phyloP scores from a whole-genome alignment of 2,329 filamentous ascomycete genomes.

The Hirsutella minnesotensis region DNA sequence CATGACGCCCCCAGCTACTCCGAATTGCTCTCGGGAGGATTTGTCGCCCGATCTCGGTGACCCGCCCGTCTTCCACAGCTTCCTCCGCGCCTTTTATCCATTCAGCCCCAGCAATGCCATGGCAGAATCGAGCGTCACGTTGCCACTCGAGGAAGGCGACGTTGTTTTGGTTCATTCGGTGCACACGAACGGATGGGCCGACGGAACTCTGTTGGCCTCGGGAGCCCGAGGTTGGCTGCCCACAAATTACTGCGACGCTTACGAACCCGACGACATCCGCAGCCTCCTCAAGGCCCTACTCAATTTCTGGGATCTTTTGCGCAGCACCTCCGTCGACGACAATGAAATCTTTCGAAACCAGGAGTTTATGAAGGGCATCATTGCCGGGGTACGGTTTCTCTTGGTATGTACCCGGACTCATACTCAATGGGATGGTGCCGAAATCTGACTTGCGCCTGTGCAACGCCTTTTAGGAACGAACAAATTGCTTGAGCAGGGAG shows the following conservation, averaged over 20 bases:
- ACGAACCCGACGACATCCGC: slow-evolving; percentile 78
- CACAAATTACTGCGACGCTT: slow-evolving; percentile 95
- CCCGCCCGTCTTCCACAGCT: slow-evolving; percentile 77
- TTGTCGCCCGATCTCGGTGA: slow-evolving; percentile 25
- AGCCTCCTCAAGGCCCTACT: slow-evolving; percentile 76
- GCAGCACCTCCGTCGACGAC: slow-evolving; percentile 65
- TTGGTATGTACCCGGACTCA: slow-evolving; percentile 48
- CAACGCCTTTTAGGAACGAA: slow-evolving; percentile 54
- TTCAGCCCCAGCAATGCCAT: slow-evolving; percentile 72
- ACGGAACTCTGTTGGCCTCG: slow-evolving; percentile 78
- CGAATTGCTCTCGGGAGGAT: slow-evolving; percentile 54
- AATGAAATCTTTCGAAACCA: slow-evolving; percentile 75
- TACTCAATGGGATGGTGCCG: neutral
- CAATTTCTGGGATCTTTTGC: slow-evolving; percentile 84
- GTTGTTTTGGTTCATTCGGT: slow-evolving; percentile 91
- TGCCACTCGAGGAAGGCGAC: slow-evolving; percentile 82
- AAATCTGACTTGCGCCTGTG: neutral
- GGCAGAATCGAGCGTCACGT: slow-evolving; percentile 75
- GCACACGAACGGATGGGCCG: slow-evolving; percentile 96
- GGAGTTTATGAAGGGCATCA: slow-evolving; percentile 87
- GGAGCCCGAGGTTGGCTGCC: slow-evolving; percentile 90
- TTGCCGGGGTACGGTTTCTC: slow-evolving; percentile 83
- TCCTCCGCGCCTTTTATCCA: slow-evolving; percentile 84
- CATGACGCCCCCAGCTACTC: slow-evolving; percentile 69
- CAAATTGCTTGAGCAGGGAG: slow-evolving; percentile 77